Evolutionary conservation across 2,329 filamentous ascomycete genomes (phyloP), one percentile per base, ranked within the genome.

Genomic region (Trichoderma brevicompactum): DNA sequence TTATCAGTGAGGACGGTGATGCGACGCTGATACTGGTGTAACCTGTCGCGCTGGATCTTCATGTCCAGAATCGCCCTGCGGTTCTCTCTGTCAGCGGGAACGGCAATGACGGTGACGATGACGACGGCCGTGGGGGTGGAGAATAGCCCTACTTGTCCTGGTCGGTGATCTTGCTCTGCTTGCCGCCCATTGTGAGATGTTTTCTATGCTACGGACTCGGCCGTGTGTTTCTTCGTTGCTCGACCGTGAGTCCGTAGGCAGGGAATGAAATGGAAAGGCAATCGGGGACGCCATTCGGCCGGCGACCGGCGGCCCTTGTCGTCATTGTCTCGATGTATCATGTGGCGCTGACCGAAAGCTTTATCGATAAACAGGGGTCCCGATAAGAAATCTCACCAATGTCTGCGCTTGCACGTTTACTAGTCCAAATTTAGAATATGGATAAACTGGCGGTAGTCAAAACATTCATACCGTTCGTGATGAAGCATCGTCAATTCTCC

Each of bases 21-120:
- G 73, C 92, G 91, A 74, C 91, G 90, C 79, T 97, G 94, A 81
- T 98, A 98, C 77, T 96, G 93, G 74, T 96, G 94, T 3, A 99
- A 89, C 78, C 93, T 96, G 83, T 99, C 95, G 78, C 95, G 94
- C 81, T 98, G 94, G 79, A 88, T 92, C 82, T 98, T 98, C 81
- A 98, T 91, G 80, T 98, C 94, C 74, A 98, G 90, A 79, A 98
- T 97, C 67, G 94, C 94, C 81, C 94, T 97, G 28, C 23, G 44
- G 38, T 3, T 38, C 5, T 46, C 60, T 54, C 28, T 23, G 49
- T 44, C 13, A 46, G 40, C 23, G 23, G 49, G 4, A 53, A 38
- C 23, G 49, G 34, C 41, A 15, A 52, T 28, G 23, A 38, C 38
- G 17, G 28, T 15, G 48, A 17, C 48, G 28, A 28, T 15, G 38